Evolutionary conservation across 345 rosid genomes (phyloP), one percentile per base, ranked within the genome.

Genomic region (Heritiera fomes): DNA sequence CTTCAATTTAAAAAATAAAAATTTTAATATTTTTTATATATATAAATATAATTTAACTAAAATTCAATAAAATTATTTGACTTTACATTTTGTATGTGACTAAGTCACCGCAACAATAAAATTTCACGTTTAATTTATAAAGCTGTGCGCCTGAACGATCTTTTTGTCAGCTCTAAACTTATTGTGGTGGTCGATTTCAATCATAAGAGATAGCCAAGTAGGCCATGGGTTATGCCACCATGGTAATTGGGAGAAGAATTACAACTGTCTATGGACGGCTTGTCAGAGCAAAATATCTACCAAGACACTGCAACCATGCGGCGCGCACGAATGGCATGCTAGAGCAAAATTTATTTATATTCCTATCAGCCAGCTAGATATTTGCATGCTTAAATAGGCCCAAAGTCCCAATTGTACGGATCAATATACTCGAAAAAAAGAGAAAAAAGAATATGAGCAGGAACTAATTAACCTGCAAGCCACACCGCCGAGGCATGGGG

Each of bases 401-500:
- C 20, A 15, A 14, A 5, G n/a, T 52, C 59, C n/a, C n/a, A 53
- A 53, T 17, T 53, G 20, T 53, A 6, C 8, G 59, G 7, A 17
- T 53, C 59, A 53, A 53, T 17, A 15, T 0, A 15, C 6, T 7
- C 15, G 38, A 34, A 34, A 0, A 53, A 18, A 17, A 18, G 28
- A 7, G 60, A 56, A 10, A 20, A 56, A 59, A 49, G 60, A 53
- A 53, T 23, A 23, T 23, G 28, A 23, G 28, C 28, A 23, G 28
- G 28, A 23, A 23, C 28, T 23, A 23, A 23, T 23, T 23, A 53
- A 86, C 91, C 92, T 79, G 90, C 95, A 89, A 32, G 85, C 75
- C 28, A 28, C 53, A 38, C 89, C 91, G 17, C 89, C 83, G 56
- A 85, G 80, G 78, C 89, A 89, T 6, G 90, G 88, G 20, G 34